Evolutionary conservation across 2,329 filamentous ascomycete species (phyloP), one percentile per base, ranked within the genome.

Genomic region (Phialophora tarda): DNA sequence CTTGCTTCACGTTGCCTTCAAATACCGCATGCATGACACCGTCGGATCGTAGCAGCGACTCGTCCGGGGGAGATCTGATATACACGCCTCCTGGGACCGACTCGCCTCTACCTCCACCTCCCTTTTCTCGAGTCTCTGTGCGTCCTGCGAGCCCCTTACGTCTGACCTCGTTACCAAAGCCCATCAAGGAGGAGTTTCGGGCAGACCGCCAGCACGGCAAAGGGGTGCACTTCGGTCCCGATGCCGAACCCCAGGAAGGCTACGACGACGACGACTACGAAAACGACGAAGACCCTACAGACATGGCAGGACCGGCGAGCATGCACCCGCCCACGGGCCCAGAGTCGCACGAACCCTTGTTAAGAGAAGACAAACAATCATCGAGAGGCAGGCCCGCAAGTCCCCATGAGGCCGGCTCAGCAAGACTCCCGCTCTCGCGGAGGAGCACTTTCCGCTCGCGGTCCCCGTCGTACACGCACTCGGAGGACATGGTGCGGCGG

Each of bases 361-460:
- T 89, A 34, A 82, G 82, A 66, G 77, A 81, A 70, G 80, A 82
- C 48, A 71, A 72, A 59, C 53, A 57, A 30, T 59, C 62, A 21
- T 75, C 71, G 23, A 74, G 78, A 69, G 78, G 76, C 57, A 77
- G 79, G 65, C 73, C 78, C 54, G 78, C 74, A 70, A 73, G 72
- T 74, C 75, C 71, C 74, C 69, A 63, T 60, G 57, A 65, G 70
- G 60, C 34, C 48, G 66, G 65, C 17, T 73, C 75, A n/a, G 71
- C 74, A 32, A 75, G 77, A 54, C 78, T 81, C 17, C 72, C 75
- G 26, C 79, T 85, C 68, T 80, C 74, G n/a, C 83, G 87, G 63
- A 82, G 86, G 64, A 90, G 88, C 50, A 89, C 89, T 12, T 88
- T 96, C 80, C 88, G 90, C 74, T 93, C 92, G 75, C 85, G 87